A percentile compares a stretch with the other conserved stretches of the same genome.
Evolutionary conservation across 352 stramenopile genomes (phyloP).

Genomic region (Phytophthora colocasiae): DNA sequence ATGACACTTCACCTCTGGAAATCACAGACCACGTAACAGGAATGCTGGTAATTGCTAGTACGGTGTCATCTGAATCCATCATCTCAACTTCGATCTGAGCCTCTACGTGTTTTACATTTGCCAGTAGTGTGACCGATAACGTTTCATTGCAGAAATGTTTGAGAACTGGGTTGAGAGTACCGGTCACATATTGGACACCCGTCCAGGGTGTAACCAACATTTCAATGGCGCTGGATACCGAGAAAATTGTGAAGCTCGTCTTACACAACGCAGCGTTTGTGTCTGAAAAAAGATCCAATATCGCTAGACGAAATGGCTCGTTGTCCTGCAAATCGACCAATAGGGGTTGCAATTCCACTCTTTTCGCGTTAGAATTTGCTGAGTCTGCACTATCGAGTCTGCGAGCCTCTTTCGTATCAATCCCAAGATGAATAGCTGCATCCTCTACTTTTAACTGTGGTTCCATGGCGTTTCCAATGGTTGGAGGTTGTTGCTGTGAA

Average conservation of each 20-base stretch:
- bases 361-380: not conserved
- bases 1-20: not conserved
- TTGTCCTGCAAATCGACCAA: constrained; percentile 13
- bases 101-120: constrained; percentile 1
- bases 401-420: not conserved
- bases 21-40: constrained; percentile 21
- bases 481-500: not conserved
- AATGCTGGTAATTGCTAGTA: constrained; percentile 4
- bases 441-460: not conserved
- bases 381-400: constrained; percentile 1
- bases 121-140: constrained; percentile 1
- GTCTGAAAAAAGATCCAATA: constrained; percentile 4
- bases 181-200: constrained; percentile 14
- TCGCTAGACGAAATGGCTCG: constrained; percentile 13
- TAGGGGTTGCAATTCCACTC: constrained; percentile 9
- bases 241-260: constrained; percentile 23
- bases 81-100: constrained; percentile 7
- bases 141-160: constrained; percentile 13
- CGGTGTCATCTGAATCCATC: not conserved
- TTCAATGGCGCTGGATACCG: constrained; percentile 3
- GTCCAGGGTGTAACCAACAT: constrained; percentile 10
- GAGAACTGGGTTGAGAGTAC: constrained; percentile 9
- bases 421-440: not conserved
- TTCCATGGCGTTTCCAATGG: not conserved
- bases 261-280: constrained; percentile 5